Conservation (phyloP, 2,329 filamentous ascomycete genomes). For the Ophiocordyceps camponoti-floridani region DNA sequence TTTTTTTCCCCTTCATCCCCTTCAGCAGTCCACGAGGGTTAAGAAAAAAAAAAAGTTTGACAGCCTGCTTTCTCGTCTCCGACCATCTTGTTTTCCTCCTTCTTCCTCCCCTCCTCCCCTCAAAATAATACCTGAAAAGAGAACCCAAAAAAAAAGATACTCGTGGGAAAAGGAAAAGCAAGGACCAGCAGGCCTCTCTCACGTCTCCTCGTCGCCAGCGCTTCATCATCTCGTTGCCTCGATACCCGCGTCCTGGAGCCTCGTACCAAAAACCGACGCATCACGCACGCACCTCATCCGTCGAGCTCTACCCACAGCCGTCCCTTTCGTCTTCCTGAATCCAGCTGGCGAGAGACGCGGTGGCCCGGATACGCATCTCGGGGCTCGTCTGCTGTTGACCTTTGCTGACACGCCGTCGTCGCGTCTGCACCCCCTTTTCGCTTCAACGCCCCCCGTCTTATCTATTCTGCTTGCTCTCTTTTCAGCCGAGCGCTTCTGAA, state of each 20-base stretch:
- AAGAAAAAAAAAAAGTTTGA: constrained; percentile 1
- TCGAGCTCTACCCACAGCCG: neutral
- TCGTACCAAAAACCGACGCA: neutral
- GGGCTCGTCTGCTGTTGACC: neutral
- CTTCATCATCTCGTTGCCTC: neutral
- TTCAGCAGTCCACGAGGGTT: constrained; percentile 1
- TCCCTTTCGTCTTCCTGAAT: neutral
- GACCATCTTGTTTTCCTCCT: constrained; percentile 1
- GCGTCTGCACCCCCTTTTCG: neutral
- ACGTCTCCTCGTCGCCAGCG: neutral
- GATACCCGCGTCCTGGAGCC: neutral
- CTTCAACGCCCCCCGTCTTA: neutral
- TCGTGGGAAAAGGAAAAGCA: neutral
- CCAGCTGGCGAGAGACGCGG: neutral
- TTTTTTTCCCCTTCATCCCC: constrained; percentile 1
- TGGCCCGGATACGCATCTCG: neutral
- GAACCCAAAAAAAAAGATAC: neutral
- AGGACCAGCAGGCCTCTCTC: neutral
- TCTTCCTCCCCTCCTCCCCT: constrained; percentile 3
- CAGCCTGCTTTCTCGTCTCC: neutral
- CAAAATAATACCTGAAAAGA: neutral
- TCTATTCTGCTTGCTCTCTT: neutral
- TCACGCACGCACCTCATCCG: neutral
- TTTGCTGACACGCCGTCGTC: neutral
- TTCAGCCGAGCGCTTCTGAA: neutral